phyloP scores from a whole-genome alignment of 345 rosid species.

The Microthlaspi erraticum region DNA sequence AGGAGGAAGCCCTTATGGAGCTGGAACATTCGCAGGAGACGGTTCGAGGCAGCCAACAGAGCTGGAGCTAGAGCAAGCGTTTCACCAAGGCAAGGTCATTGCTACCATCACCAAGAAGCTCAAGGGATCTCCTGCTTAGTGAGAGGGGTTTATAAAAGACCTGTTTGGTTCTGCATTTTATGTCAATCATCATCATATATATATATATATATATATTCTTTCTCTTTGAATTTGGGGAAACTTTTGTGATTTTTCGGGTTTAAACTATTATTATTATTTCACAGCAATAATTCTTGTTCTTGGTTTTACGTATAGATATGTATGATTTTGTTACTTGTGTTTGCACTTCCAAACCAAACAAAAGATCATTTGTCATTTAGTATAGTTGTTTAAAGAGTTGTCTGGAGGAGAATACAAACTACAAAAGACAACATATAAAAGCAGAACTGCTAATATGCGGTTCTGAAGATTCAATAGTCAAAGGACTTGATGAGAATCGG shows the following conservation, averaged over 20 bases:
- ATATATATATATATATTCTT: too few relatives aligned
- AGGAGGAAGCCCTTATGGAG: slow-evolving; percentile 96
- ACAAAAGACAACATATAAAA: neutral
- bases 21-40: slow-evolving; percentile 92
- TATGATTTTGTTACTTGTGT: slow-evolving; percentile 39
- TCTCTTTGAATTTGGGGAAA: slow-evolving; percentile 30
- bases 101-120: slow-evolving; percentile 89
- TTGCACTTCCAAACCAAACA: slow-evolving; percentile 39
- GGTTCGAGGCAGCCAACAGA: slow-evolving; percentile 88
- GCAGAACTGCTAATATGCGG: neutral
- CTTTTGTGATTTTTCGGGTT: slow-evolving; percentile 36
- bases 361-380: slow-evolving; percentile 13
- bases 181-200: too few relatives aligned
- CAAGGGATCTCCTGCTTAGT: slow-evolving; percentile 58
- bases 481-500: slow-evolving; percentile 1
- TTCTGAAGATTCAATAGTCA: neutral
- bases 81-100: slow-evolving; percentile 96
- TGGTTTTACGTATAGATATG: slow-evolving; percentile 35
- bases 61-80: slow-evolving; percentile 83
- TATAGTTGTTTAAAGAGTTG: neutral
- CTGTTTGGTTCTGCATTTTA: slow-evolving; percentile 32
- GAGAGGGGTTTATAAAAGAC: too few relatives aligned
- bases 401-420: too few relatives aligned
- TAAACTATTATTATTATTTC: slow-evolving; percentile 33
- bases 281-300: slow-evolving; percentile 42